Percentiles rank a stretch among this genome's conserved stretches.
phyloP scores from a whole-genome alignment of 2,329 filamentous ascomycete species.

The Westerdykella aurantiaca region DNA sequence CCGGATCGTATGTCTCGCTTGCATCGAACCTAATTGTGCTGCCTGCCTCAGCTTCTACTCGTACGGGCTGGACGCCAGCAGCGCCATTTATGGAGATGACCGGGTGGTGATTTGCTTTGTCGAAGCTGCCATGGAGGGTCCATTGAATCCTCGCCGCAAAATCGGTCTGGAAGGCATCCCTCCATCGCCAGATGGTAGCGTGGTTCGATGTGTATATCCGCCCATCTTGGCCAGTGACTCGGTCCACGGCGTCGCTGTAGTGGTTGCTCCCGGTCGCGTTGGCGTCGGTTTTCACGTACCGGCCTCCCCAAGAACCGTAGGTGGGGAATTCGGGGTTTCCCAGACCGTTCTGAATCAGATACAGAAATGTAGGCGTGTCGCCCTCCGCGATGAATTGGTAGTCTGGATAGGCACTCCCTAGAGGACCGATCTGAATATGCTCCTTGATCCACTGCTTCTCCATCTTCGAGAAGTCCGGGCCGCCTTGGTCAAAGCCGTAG shows the following conservation, averaged over 20 bases:
- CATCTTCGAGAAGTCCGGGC: conserved; percentile 46
- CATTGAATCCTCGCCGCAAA: conserved; percentile 47
- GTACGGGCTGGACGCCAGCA: conserved; percentile 34
- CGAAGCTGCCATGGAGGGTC: conserved; percentile 37
- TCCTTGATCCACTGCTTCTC: conserved; percentile 49
- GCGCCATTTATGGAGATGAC: conserved; percentile 42
- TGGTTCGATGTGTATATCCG: conserved; percentile 39
- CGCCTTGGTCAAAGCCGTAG: conserved; percentile 45
- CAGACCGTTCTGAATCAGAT: conserved; percentile 46
- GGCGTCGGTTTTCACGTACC: conserved; percentile 36
- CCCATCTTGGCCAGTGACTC: conserved; percentile 31
- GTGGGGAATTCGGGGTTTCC: conserved; percentile 43
- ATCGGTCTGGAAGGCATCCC: conserved; percentile 48
- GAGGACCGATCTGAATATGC: conserved; percentile 49
- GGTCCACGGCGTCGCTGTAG: conserved; percentile 36
- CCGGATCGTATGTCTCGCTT: conserved; percentile 44
- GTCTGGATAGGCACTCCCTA: conserved; percentile 41
- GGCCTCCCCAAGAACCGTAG: conserved; percentile 48
- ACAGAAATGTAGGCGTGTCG: conserved; percentile 49
- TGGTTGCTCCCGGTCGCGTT: conserved; percentile 34
- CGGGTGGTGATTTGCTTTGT: conserved; percentile 44
- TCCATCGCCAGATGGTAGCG: conserved; percentile 51
- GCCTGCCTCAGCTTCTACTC: conserved; percentile 40
- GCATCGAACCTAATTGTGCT: conserved; percentile 42
- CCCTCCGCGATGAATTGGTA: conserved; percentile 50